These are phyloP conservation scores for Prunus campanulata DNA, from an alignment of 306 rosid genomes.

Conservation along the genomic window DNA sequence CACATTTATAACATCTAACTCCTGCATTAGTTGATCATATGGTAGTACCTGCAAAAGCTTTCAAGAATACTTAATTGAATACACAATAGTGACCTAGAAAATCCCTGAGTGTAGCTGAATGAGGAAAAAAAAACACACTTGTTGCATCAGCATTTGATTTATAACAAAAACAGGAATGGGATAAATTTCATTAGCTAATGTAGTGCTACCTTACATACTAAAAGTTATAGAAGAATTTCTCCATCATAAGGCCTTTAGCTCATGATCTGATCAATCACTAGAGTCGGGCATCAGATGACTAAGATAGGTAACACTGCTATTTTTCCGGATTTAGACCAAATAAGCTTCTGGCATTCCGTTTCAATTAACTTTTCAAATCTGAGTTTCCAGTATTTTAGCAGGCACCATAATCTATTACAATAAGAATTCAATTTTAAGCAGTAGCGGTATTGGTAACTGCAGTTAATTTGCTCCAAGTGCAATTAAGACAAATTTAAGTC, in stretches of 20 bases:
- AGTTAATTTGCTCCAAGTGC: not conserved
- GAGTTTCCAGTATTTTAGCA: not conserved
- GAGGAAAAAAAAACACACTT: not conserved
- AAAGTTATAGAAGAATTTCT: not conserved
- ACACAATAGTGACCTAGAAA: not conserved
- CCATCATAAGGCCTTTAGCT: not conserved
- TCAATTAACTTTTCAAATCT: not conserved
- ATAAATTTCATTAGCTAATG: not conserved
- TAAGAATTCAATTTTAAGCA: not conserved
- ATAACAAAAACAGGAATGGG: not conserved
- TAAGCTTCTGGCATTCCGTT: not conserved
- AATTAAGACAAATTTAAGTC: not conserved
- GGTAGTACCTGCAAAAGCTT: conserved; percentile 60
- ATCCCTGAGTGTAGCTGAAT: not conserved
- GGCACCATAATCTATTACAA: not conserved
- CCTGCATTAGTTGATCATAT: conserved; percentile 88
- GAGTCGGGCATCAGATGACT: not conserved
- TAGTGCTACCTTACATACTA: not conserved
- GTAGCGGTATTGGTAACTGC: not conserved
- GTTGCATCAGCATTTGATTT: not conserved
- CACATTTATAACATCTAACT: conserved; percentile 80
- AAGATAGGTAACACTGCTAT: not conserved
- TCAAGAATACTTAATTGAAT: conserved; percentile 4
- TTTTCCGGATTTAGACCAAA: not conserved
- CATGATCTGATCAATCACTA: not conserved